Base-by-base conservation (phyloP, 345 rosid species). In the Reutealis trisperma region DNA sequence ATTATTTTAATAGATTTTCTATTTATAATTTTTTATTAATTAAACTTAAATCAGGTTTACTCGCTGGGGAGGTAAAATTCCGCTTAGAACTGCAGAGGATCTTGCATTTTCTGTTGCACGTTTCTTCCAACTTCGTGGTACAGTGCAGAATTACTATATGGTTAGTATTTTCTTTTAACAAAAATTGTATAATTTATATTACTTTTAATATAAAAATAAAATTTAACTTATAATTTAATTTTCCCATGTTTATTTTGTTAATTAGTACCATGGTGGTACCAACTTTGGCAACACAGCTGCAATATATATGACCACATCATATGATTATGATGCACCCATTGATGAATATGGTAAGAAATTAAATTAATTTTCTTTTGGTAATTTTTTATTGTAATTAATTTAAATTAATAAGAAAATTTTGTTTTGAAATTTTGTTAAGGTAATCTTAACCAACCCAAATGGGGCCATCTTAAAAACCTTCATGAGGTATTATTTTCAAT, bases 291-390 rank as follows among this genome's bases (percentile, higher is more conserved):
- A 45, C 7, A 61, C 79, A 6, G 49, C 69, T 27, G 79, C 75
- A 32, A 69, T 74, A 70, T 60, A 66, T 13, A 75, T 75, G 16
- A 75, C 71, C 3, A 75, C 78, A 54, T 65, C 71, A 14, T 75
- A 75, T 34, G 79, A 77, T 77, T 77, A 77, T 47, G 79, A 77
- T 49, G 74, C 79, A 47, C 79, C 79, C 5, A 74, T 77, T 70
- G 79, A 77, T 68, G 79, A 77, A 70, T 62, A 60, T 70, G 79
- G 79, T 76, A 27, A 73, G 34, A 44, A 22, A 72, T 45, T 45
- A 45, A 45, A 45, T 8, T 45, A 45, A 45, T 1, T 45, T 11
- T n/a, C n/a, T n/a, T 42, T 42, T 42, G 0, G 9, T 42, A 9
- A n/a, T 32, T 19, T 51, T 27, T 0, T 19, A 6, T 11, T 30